Evolutionary conservation across 2,329 filamentous ascomycete species (phyloP).

Genomic region (Corynespora cassiicola): DNA sequence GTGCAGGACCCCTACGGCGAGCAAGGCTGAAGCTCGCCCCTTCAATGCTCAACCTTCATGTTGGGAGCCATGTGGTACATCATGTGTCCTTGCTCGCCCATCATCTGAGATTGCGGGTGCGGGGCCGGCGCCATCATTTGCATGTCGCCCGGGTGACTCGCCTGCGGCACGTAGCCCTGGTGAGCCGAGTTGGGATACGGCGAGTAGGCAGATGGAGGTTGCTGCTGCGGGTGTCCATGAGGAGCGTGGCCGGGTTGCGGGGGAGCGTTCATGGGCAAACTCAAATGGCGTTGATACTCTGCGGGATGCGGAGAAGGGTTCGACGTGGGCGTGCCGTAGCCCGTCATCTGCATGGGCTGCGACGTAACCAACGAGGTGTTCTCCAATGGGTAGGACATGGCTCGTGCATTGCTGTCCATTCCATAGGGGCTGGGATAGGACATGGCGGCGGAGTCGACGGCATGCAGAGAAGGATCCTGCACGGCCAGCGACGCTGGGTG

Average conservation of each 20-base stretch:
- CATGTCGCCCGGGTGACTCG: conserved; percentile 43
- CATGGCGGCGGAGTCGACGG: conserved; percentile 34
- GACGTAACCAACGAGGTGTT: conserved; percentile 43
- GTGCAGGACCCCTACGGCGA: no score
- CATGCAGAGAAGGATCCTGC: conserved; percentile 38
- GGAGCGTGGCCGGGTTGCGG: conserved; percentile 30
- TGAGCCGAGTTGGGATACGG: conserved; percentile 34
- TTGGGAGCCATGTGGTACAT: conserved; percentile 49
- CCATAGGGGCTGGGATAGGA: conserved; percentile 45
- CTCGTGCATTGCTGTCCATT: conserved; percentile 44
- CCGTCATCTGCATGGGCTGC: conserved; percentile 44
- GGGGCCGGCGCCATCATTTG: conserved; percentile 44
- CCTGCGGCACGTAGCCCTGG: conserved; percentile 42
- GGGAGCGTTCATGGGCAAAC: conserved; percentile 40
- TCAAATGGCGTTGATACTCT: conserved; percentile 46
- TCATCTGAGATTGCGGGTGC: conserved; percentile 44
- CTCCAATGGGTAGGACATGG: conserved; percentile 49
- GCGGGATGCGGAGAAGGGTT: conserved; percentile 44
- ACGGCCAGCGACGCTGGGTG: conserved; percentile 41
- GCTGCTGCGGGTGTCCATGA: conserved; percentile 36
- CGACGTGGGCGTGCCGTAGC: conserved; percentile 45
- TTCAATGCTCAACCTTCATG: conserved; percentile 49
- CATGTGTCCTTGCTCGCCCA: conserved; percentile 47
- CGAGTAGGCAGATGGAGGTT: conserved; percentile 30
- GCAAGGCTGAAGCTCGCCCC: no score